phyloP scores from a whole-genome alignment of 2,329 filamentous ascomycete genomes.

The Rutstroemia sp. region DNA sequence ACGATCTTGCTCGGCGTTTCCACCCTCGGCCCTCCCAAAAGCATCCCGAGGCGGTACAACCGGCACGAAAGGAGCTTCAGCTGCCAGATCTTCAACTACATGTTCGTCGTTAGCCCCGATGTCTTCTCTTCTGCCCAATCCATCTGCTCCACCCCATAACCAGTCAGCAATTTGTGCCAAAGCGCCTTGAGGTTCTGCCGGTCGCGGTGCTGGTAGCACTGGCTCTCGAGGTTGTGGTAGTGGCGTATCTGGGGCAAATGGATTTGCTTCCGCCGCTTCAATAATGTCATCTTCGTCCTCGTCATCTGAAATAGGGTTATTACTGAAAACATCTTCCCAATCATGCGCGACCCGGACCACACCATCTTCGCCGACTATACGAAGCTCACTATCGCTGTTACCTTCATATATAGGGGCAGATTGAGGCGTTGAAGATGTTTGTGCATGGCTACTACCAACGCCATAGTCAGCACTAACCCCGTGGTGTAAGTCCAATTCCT shows the following conservation, averaged over 20 bases:
- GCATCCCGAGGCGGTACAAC: slow-evolving; percentile 22
- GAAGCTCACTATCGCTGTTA: slow-evolving; percentile 9
- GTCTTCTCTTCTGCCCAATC: slow-evolving; percentile 35
- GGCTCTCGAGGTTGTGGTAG: slow-evolving; percentile 14
- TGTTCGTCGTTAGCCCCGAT: slow-evolving; percentile 49
- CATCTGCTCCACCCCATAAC: slow-evolving; percentile 50
- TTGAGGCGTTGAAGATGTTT: not conserved
- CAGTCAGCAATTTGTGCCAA: slow-evolving; percentile 46
- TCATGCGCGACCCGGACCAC: slow-evolving; percentile 11
- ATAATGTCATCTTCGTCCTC: slow-evolving; percentile 12
- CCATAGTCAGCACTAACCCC: not conserved
- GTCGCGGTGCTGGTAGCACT: slow-evolving; percentile 7
- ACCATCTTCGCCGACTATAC: slow-evolving; percentile 18
- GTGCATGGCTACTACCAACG: not conserved
- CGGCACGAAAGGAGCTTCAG: slow-evolving; percentile 54
- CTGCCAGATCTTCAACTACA: slow-evolving; percentile 48
- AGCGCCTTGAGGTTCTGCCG: slow-evolving; percentile 32
- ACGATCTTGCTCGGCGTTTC: slow-evolving; percentile 39
- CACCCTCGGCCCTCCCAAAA: slow-evolving; percentile 20
- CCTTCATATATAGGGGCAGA: not conserved
- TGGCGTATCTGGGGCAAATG: slow-evolving; percentile 14
- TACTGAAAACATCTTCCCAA: slow-evolving; percentile 19
- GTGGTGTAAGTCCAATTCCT: not conserved
- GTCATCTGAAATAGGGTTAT: slow-evolving; percentile 19
- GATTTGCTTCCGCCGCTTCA: slow-evolving; percentile 11